Evolutionary conservation across 2,329 filamentous ascomycete genomes (phyloP), one percentile per base, ranked within the genome.

Genomic region (Zasmidium angulare): DNA sequence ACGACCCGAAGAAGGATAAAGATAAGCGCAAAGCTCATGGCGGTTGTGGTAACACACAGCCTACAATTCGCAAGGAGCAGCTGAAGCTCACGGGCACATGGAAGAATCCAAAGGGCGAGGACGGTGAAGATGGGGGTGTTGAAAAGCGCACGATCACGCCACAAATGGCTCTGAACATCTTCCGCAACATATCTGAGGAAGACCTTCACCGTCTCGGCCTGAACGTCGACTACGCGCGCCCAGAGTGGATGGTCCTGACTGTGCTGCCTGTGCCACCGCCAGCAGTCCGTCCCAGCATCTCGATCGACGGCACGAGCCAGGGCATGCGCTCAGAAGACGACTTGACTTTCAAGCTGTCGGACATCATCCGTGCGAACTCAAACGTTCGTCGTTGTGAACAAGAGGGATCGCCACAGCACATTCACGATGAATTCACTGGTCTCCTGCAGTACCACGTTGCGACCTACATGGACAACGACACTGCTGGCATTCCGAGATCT

Each of bases 391-490:
- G 95, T 68, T 95, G 92, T 61, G 91, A 96, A 70, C 86, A 90
- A 60, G 92, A 97, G 75, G 95, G 95, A 58, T 93, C 93, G 2
- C 92, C 95, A 0, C 88, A 90, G 64, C 95, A 99, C 76, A 91
- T 98, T 66, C 86, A 92, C 17, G 85, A 87, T 60, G 95, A 99
- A 70, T 98, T 97, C 60, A 91, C 96, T 76, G 87, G 89, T 64
- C 80, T 99, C 29, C 81, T 99, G 40, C 96, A 99, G 73, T 99
- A 96, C 73, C 96, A 99, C 72, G 93, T 99, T 61, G 96, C 96
- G 47, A 99, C 96, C 0, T 96, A 97, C 78, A 99, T 99, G 96
- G 95, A 99, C 77, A 99, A 99, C 71, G 93, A 99, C 74, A 97
- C 98, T 77, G 95, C 96, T 64, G 93, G 93, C 52, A 88, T 96